A percentile compares a stretch with the other conserved stretches of the same genome.
Conservation (phyloP, 805 yeast genomes). For the Lipomyces orientalis region DNA sequence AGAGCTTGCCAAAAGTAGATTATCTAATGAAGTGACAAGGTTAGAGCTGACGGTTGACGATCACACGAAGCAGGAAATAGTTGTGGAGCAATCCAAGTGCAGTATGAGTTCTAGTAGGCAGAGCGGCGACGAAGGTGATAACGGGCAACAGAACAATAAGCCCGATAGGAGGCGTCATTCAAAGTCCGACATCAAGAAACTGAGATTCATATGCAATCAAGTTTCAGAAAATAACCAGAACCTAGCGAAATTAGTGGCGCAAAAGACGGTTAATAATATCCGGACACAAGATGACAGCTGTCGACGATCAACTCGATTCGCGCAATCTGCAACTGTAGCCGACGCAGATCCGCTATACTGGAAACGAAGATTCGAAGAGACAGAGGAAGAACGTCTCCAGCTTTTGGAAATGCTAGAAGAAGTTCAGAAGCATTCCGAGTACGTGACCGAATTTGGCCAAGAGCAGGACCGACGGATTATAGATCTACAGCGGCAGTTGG, state of each 20-base stretch:
- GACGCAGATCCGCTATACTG: conserved; percentile 13
- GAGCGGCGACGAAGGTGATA: neutral
- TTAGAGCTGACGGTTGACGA: neutral
- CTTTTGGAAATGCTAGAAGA: conserved; percentile 17
- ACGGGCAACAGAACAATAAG: neutral
- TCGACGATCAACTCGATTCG: neutral
- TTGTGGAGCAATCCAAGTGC: neutral
- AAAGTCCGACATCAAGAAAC: neutral
- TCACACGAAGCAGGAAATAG: neutral
- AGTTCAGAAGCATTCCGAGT: conserved; percentile 18
- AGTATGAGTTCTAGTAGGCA: neutral
- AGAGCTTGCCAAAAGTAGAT: neutral
- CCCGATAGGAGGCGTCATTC: neutral
- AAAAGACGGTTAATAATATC: conserved; percentile 1
- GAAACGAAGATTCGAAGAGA: conserved; percentile 21
- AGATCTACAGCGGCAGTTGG: conserved; percentile 17
- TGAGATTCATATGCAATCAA: conserved; percentile 4
- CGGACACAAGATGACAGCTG: neutral
- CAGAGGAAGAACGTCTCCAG: conserved; percentile 15
- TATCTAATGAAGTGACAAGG: neutral
- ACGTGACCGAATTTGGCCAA: conserved; percentile 21
- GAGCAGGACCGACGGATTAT: conserved; percentile 13
- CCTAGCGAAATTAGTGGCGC: conserved; percentile 16
- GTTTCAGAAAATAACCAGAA: conserved; percentile 17
- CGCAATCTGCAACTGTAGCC: neutral